Conservation (phyloP, 2,329 filamentous ascomycete species). For the Colletotrichum kahawae region DNA sequence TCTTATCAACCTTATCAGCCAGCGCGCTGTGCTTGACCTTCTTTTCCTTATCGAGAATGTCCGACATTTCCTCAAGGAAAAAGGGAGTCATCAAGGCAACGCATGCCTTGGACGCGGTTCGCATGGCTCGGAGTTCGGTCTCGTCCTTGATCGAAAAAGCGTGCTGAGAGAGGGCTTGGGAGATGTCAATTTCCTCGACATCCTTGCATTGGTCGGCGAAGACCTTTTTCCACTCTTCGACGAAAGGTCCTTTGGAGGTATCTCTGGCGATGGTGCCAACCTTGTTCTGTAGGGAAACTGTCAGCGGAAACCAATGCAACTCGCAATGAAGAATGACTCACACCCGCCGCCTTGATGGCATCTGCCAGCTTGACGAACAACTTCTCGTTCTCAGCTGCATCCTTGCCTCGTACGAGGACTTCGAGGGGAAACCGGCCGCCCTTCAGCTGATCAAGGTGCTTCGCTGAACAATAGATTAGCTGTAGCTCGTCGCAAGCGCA, state of each 20-base stretch:
- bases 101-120: conserved; percentile 91
- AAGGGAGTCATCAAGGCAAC: conserved; percentile 95
- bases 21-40: conserved; percentile 91
- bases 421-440: conserved; percentile 92
- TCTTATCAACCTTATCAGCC: conserved; percentile 85
- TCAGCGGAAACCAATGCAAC: neutral
- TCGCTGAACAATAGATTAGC: conserved; percentile 61
- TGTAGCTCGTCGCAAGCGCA: neutral
- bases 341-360: conserved; percentile 84
- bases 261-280: conserved; percentile 88
- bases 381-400: conserved; percentile 89
- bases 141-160: conserved; percentile 95
- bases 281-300: conserved; percentile 69
- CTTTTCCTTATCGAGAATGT: conserved; percentile 93
- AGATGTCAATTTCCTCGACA: conserved; percentile 86
- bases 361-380: conserved; percentile 85
- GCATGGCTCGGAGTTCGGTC: conserved; percentile 89
- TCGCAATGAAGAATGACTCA: conserved; percentile 50
- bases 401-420: conserved; percentile 89
- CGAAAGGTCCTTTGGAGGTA: conserved; percentile 82
- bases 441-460: conserved; percentile 90
- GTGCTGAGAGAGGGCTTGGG: conserved; percentile 77
- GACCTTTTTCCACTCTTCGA: conserved; percentile 93
- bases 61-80: conserved; percentile 98
- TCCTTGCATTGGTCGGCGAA: conserved; percentile 83